Base-by-base conservation (phyloP, 2,329 filamentous ascomycete species). In the Ophiocordyceps australis region DNA sequence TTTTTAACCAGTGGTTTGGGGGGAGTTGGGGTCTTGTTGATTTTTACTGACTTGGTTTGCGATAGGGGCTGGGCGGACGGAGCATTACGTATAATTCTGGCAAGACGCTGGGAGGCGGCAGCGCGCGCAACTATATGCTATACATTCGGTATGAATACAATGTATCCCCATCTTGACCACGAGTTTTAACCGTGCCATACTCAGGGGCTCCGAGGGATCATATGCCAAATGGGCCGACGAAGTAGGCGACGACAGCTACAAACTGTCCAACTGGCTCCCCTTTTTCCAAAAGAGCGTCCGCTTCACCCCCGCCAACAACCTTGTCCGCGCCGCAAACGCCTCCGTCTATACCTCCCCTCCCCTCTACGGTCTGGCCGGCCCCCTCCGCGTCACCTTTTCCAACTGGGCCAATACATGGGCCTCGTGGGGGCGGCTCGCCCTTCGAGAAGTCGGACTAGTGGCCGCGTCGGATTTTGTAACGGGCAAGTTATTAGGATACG, bases 401-500 rank as follows among this genome's bases (percentile, higher is more conserved):
- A 43, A 40, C 32, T 43, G 34, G 20, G 37, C 29, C 25, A 24
- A 38, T n/a, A 24, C 38, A 7, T 39, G 34, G 7, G 24, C 31
- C 15, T 38, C 36, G 2, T 45, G 36, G 36, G 30, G 36, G 20
- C 32, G 31, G 4, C 19, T 20, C 14, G 55, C 45, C 2, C 41
- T 62, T 28, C 33, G 51, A 13, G 44, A 45, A 2, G 46, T 60
- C 9, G 57, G 57, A 1, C 38, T 63, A 14, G 32, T 39, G 7
- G 23, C 34, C 2, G 29, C 39, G 2, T 16, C 39, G 4, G 55
- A 49, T 11, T 56, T 58, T 32, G 51, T 53, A 30, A 43, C 41
- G 18, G 59, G 59, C 15, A 36, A 36, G 4, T 37, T 64, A 4
- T 30, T 50, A 12, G 58, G 57, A 8, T 20, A 30, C 10, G 17